phyloP scores from a whole-genome alignment of 257 asterid species.

The Solanum tacnaense region DNA sequence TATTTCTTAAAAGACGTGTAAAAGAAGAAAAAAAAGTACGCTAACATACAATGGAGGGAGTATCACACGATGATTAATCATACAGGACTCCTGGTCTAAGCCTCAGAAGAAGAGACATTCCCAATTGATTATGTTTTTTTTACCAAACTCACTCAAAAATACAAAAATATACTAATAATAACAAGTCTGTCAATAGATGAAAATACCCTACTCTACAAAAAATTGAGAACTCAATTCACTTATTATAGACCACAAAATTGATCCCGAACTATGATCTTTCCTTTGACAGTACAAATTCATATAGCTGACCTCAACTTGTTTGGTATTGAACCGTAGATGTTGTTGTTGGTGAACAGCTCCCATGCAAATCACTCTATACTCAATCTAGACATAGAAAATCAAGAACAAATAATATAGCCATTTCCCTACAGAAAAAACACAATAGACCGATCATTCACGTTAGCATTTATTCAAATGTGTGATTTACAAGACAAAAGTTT shows the following conservation, averaged over 20 bases:
- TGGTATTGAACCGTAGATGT: background rate
- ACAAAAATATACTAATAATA: background rate
- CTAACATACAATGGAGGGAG: background rate
- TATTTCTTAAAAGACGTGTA: background rate
- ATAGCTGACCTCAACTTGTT: background rate
- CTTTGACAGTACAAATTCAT: background rate
- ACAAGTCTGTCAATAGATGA: background rate
- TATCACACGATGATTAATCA: background rate
- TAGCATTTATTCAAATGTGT: background rate
- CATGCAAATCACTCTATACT: background rate
- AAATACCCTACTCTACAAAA: background rate
- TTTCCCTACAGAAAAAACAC: background rate
- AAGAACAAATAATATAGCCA: background rate
- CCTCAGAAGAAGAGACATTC: background rate
- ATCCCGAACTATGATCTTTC: background rate
- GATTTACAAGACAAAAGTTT: background rate
- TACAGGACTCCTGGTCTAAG: background rate
- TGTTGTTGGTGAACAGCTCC: background rate
- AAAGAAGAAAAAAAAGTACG: accelerated
- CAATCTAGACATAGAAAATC: background rate
- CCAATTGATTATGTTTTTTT: background rate
- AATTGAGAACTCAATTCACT: background rate
- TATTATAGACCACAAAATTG: background rate
- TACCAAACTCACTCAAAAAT: background rate
- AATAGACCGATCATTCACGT: background rate